A percentile compares a stretch with the other conserved stretches of the same genome.
Conservation (phyloP, 1,284 basidiomycete genomes). For the Apiotrichum porosum region DNA sequence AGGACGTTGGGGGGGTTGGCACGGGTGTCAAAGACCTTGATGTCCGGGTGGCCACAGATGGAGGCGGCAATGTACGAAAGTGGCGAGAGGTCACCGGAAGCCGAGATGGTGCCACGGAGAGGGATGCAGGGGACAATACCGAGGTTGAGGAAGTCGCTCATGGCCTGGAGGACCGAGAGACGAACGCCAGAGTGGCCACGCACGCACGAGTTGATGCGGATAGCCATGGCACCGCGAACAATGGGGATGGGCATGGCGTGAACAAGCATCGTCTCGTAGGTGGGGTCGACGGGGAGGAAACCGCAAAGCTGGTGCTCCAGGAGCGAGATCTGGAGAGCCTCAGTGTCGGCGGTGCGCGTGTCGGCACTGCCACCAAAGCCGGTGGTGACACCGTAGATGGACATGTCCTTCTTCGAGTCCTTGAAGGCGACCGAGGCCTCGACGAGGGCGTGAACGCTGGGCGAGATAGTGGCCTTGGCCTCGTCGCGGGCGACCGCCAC, state of each 20-base stretch:
- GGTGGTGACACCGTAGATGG: slow-evolving; percentile 20
- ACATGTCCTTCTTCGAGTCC: slow-evolving; percentile 20
- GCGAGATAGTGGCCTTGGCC: slow-evolving; percentile 9
- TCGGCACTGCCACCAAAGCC: slow-evolving; percentile 19
- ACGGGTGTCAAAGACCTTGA: slow-evolving; percentile 18
- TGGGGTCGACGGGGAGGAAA: slow-evolving; percentile 14
- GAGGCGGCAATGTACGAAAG: slow-evolving; percentile 17
- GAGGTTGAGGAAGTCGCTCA: slow-evolving; percentile 16
- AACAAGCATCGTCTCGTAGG: slow-evolving; percentile 18
- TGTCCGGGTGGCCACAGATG: slow-evolving; percentile 19
- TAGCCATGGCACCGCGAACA: slow-evolving; percentile 18
- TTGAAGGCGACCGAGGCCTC: slow-evolving; percentile 18
- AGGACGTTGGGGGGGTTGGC: slow-evolving; percentile 1
- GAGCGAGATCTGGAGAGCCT: slow-evolving; percentile 19
- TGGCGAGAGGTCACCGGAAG: slow-evolving; percentile 16
- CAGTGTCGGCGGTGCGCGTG: slow-evolving; percentile 17
- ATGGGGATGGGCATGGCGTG: slow-evolving; percentile 18
- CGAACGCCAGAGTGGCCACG: slow-evolving; percentile 22
- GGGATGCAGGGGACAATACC: slow-evolving; percentile 19
- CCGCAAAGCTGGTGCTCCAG: slow-evolving; percentile 23
- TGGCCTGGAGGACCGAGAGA: slow-evolving; percentile 15
- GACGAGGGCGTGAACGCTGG: slow-evolving; percentile 7
- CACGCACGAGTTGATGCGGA: slow-evolving; percentile 19
- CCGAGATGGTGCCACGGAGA: slow-evolving; percentile 18
- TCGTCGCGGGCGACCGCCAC: slow-evolving; percentile 17